A percentile compares a stretch with the other conserved stretches of the same genome.
Conservation (phyloP, 2,329 filamentous ascomycete species). For the Neurospora crassa region DNA sequence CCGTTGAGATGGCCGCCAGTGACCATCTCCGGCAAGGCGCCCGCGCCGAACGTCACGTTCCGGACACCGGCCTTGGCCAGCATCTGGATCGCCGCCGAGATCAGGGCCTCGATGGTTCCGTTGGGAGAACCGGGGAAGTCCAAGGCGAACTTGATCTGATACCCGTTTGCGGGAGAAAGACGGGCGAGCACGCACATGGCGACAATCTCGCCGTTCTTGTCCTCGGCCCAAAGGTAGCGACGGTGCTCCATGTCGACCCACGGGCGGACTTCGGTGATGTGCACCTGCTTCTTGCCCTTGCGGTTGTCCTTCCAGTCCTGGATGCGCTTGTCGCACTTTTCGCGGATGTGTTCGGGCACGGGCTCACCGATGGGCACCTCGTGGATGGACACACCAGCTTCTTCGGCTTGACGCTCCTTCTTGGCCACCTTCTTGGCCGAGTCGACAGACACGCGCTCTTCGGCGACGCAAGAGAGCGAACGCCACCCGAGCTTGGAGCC, state of each 20-base stretch:
- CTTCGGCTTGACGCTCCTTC: conserved; percentile 73
- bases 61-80: conserved; percentile 38
- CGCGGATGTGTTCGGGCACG: conserved; percentile 55
- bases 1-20: conserved; percentile 77
- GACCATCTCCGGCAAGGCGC: conserved; percentile 63
- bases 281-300: conserved; percentile 73
- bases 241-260: conserved; percentile 80
- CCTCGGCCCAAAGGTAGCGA: conserved; percentile 74
- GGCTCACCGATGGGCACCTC: conserved; percentile 58
- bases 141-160: conserved; percentile 93
- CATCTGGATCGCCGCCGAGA: conserved; percentile 31
- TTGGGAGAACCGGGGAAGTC: conserved; percentile 84
- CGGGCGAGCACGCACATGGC: conserved; percentile 77
- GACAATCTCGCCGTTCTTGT: conserved; percentile 60
- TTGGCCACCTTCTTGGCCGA: conserved; percentile 50
- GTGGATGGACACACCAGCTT: conserved; percentile 72
- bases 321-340: conserved; percentile 63
- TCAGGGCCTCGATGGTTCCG: conserved; percentile 76
- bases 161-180: conserved; percentile 70
- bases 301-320: conserved; percentile 70
- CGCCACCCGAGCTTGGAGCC: conserved; percentile 77
- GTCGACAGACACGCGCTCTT: conserved; percentile 77
- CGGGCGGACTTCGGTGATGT: conserved; percentile 80
- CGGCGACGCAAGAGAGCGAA: conserved; percentile 77
- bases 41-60: conserved; percentile 77